Percentiles rank a stretch among this genome's conserved stretches.
Evolutionary conservation across 23 red algal species (phyloP).

Genomic region (Chondrus crispus): DNA sequence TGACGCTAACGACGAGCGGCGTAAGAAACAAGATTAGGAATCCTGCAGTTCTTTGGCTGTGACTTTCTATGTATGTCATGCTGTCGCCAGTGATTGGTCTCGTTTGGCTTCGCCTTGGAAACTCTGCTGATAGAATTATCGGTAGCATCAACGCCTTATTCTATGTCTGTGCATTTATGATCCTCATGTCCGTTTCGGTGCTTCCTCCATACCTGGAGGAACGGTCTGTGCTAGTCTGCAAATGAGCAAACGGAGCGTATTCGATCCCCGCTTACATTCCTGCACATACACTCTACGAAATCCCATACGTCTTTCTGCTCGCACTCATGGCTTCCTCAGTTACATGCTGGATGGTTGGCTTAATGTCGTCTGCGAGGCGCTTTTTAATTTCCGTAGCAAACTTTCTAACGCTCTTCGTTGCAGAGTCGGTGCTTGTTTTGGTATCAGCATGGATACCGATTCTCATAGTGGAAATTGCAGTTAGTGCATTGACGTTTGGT

Average conservation of each 20-base stretch:
- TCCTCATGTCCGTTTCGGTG: conserved; percentile 77
- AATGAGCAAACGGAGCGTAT: conserved; percentile 83
- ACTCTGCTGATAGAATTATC: conserved; percentile 27
- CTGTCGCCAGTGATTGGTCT: conserved; percentile 79
- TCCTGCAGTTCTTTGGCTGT: conserved; percentile 76
- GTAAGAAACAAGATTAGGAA: conserved; percentile 76
- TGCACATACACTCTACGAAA: conserved; percentile 64
- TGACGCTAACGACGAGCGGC: conserved; percentile 53
- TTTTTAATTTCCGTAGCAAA: conserved; percentile 79
- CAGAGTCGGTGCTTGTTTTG: conserved; percentile 84
- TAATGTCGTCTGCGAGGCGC: conserved; percentile 45
- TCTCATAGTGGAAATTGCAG: conserved; percentile 75
- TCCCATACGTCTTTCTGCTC: conserved; percentile 70
- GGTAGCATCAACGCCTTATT: conserved; percentile 70
- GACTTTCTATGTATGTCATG: conserved; percentile 84
- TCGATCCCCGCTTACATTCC: conserved; percentile 56
- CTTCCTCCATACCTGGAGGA: conserved; percentile 85
- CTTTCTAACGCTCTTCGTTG: conserved; percentile 68
- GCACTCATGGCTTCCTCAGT: conserved; percentile 68
- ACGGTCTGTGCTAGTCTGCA: conserved; percentile 62
- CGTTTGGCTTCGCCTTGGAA: conserved; percentile 72
- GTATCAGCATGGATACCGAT: conserved; percentile 76
- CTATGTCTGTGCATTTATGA: conserved; percentile 78
- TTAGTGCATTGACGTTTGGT: conserved; percentile 70
- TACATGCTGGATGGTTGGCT: conserved; percentile 72